phyloP scores from a whole-genome alignment of 1,284 basidiomycete genomes.

The Ustilago xerochloae region DNA sequence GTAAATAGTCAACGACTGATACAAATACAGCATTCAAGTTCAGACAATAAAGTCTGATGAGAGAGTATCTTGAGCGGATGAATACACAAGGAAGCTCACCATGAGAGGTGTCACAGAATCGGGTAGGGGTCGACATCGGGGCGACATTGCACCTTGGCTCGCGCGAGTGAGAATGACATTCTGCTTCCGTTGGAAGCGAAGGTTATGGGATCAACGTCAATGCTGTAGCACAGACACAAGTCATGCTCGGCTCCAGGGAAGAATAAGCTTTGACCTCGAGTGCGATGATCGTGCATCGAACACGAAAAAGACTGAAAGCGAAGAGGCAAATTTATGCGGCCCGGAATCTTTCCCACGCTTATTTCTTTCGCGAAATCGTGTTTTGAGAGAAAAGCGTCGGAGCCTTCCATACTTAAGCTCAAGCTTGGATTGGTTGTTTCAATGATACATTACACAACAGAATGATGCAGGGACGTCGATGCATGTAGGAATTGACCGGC shows the following conservation, averaged over 20 bases:
- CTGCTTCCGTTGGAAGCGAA: constrained; percentile 5
- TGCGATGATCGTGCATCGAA: too few species aligned
- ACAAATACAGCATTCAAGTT: constrained; percentile 6
- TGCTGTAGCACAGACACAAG: too few species aligned
- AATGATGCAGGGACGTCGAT: neutral
- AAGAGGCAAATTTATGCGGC: too few species aligned
- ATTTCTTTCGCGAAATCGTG: too few species aligned
- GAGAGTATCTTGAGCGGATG: neutral
- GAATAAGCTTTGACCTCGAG: neutral
- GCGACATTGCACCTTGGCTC: neutral
- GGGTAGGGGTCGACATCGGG: neutral
- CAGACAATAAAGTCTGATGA: neutral
- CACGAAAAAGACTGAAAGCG: too few species aligned
- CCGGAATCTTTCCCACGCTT: too few species aligned
- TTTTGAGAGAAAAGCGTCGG: too few species aligned
- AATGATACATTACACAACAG: neutral
- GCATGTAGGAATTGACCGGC: neutral
- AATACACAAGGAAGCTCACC: too few species aligned
- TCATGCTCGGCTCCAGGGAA: too few species aligned
- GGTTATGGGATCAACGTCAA: too few species aligned
- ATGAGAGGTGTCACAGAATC: too few species aligned
- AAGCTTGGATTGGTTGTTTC: neutral
- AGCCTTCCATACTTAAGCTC: too few species aligned
- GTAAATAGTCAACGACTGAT: neutral
- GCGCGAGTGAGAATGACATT: neutral